Percentiles rank a stretch among this genome's conserved stretches.
Conservation (phyloP, 1,284 basidiomycete genomes). For the Peniophora sp. region DNA sequence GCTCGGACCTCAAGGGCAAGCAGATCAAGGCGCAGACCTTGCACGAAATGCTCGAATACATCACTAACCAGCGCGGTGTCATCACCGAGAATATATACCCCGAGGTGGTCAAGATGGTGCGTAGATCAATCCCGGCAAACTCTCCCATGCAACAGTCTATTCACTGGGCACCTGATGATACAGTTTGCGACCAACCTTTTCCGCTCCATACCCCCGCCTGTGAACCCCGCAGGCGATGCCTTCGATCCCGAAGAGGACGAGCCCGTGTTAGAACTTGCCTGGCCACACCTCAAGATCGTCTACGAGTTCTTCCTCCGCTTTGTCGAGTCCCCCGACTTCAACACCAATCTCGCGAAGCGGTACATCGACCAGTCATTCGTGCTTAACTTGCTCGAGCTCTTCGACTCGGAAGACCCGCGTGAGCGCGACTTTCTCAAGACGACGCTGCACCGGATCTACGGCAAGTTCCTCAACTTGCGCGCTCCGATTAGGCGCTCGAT, state of each 20-base stretch:
- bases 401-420: conserved; percentile 97
- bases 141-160: conserved; percentile 3
- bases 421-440: conserved; percentile 99
- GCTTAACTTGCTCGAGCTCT: conserved; percentile 92
- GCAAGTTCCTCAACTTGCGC: conserved; percentile 97
- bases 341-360: conserved; percentile 95
- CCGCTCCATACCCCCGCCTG: conserved; percentile 98
- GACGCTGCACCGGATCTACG: conserved; percentile 97
- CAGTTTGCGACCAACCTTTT: conserved; percentile 97
- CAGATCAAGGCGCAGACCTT: conserved; percentile 98
- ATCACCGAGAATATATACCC: conserved; percentile 98
- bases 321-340: conserved; percentile 97
- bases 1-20: conserved; percentile 92
- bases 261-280: conserved; percentile 96
- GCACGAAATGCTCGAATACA: conserved; percentile 99
- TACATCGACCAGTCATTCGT: conserved; percentile 98
- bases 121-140: too few species aligned
- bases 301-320: conserved; percentile 99
- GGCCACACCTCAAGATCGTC: conserved; percentile 99
- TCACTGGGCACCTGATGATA: conserved; percentile 2
- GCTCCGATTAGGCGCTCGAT: conserved; percentile 99
- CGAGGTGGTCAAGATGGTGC: conserved; percentile 96
- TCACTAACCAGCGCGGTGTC: conserved; percentile 93
- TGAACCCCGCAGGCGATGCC: conserved; percentile 95
- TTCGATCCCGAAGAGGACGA: conserved; percentile 99